Evolutionary conservation across 2,329 filamentous ascomycete species (phyloP), one percentile per base, ranked within the genome.

Genomic region (Didymella pomorum): DNA sequence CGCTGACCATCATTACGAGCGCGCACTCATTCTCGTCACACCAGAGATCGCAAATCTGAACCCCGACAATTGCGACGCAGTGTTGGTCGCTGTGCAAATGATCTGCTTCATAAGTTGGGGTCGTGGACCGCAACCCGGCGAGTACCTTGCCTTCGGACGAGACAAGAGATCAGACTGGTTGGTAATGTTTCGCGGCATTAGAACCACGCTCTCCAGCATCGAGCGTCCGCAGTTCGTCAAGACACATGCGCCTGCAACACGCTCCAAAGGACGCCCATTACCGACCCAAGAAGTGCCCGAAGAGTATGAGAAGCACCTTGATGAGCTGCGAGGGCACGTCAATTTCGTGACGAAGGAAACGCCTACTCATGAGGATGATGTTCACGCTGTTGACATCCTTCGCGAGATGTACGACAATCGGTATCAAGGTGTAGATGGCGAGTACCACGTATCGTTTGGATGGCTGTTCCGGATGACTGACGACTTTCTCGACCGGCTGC

Each of bases 121-220:
- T 6, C 62, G 63, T 14, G 70, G 70, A 2, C 70, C 70, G 1
- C 63, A 68, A 33, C 63, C 67, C 4, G 71, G 69, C 7, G 70
- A 73, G 49, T 73, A 67, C 37, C 68, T 73, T 16, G 70, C 71
- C 7, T 73, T 73, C 23, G 67, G 68, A n/a, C 51, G 58, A 23
- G 56, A 63, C 2, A 62, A 62, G 29, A 65, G 45, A 29, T 72
- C 71, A 16, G 68, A 73, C 25, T 73, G 70, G 70, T 62, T 73
- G n/a, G 46, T 69, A 37, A 70, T 73, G 68, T 72, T 73, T 21
- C 66, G 69, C 29, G 71, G 70, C 1, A 66, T 73, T 3, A 63
- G 67, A 21, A 69, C 67, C 1, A 73, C 68, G n/a, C 42, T 61
- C 3, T 35, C 63, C 11, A 62, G 56, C 10, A n/a, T 67, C 8